Evolutionary conservation across 202 grass and related monocot genomes (phyloP).

Genomic region (Cymbopogon flexuosus): DNA sequence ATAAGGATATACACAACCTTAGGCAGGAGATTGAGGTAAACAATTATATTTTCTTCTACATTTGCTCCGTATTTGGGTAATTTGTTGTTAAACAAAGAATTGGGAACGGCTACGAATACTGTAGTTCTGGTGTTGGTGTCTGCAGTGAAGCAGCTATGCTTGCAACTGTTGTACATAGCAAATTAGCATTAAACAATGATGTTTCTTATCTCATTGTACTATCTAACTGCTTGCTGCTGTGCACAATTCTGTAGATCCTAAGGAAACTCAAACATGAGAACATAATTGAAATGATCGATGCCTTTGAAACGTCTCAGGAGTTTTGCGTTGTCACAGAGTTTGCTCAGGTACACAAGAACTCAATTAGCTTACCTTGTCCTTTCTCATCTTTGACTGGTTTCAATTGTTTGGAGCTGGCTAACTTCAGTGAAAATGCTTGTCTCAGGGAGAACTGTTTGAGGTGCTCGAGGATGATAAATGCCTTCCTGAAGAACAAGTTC

Average conservation of each 20-base stretch:
- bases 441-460: slow-evolving; percentile 91
- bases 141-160: background rate
- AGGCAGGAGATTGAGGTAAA: slow-evolving; percentile 83
- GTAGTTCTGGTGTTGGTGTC: background rate
- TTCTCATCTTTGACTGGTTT: background rate
- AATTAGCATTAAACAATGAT: background rate
- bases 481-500: slow-evolving; percentile 93
- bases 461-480: slow-evolving; percentile 97
- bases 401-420: background rate
- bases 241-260: slow-evolving; percentile 50
- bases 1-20: slow-evolving; percentile 88
- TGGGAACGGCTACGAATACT: background rate
- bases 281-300: slow-evolving; percentile 94
- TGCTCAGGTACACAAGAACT: slow-evolving; percentile 62
- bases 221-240: slow-evolving; percentile 23
- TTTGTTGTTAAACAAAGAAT: background rate
- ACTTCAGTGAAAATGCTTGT: slow-evolving; percentile 20
- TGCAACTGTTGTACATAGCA: background rate
- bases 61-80: background rate
- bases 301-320: slow-evolving; percentile 92
- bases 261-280: slow-evolving; percentile 94
- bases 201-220: background rate
- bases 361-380: background rate
- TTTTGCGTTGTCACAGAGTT: slow-evolving; percentile 99
- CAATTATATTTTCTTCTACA: background rate